Percentiles rank a stretch among this genome's conserved stretches.
phyloP scores from a whole-genome alignment of 768 basidiomycete genomes.

The Sporobolomyces phaffii region DNA sequence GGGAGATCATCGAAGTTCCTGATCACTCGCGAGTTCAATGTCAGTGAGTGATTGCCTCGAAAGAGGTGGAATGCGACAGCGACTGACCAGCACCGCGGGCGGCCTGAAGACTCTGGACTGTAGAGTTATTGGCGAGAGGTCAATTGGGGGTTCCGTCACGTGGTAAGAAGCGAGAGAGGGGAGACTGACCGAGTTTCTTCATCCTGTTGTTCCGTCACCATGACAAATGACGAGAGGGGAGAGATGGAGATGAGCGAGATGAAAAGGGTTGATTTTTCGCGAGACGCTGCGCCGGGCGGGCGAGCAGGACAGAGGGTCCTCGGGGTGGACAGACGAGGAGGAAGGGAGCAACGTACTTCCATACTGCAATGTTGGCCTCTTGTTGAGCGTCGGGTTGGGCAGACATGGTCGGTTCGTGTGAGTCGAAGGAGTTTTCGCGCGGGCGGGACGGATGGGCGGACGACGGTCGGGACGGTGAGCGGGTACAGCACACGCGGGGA shows the following conservation, averaged over 20 bases:
- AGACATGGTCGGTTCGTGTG: slow-evolving; percentile 2
- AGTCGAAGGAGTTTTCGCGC: no score
- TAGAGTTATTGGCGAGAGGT: neutral
- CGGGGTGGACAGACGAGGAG: neutral
- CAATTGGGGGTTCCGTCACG: neutral
- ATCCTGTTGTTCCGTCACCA: neutral
- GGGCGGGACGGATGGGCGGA: no score
- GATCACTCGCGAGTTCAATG: no score
- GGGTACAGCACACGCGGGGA: no score
- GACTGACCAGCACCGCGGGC: slow-evolving; percentile 60
- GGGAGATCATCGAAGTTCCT: slow-evolving; percentile 95
- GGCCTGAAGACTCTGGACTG: slow-evolving; percentile 82
- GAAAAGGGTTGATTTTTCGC: neutral
- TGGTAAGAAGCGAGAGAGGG: neutral
- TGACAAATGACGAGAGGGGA: neutral
- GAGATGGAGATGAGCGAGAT: neutral
- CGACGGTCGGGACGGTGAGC: no score
- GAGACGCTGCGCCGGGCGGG: no score
- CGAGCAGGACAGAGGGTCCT: no score
- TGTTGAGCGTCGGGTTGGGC: slow-evolving; percentile 14
- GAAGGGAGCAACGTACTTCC: slow-evolving; percentile 20
- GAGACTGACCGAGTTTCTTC: slow-evolving; percentile 31
- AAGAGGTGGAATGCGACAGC: no score
- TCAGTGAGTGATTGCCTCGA: no score
- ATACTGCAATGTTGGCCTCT: slow-evolving; percentile 33